A percentile compares a stretch with the other conserved stretches of the same genome.
These are phyloP conservation scores for Odonthalia washingtoniensis DNA, from an alignment of 31 red algal genomes.

Conservation along the genomic window DNA sequence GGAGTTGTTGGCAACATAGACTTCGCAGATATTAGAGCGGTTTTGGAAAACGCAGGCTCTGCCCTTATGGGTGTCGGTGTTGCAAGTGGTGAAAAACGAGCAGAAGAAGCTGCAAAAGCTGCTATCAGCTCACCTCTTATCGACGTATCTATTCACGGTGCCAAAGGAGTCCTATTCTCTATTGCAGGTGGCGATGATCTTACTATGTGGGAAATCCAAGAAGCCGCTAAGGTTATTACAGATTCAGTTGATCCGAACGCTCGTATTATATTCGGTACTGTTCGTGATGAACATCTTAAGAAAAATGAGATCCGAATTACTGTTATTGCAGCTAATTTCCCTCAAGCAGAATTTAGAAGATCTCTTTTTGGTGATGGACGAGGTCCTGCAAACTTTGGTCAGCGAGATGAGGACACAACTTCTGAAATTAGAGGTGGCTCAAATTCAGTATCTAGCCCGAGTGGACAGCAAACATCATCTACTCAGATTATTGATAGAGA, in stretches of 20 bases:
- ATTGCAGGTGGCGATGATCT: neutral
- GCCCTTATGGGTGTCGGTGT: neutral
- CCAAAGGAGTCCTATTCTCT: neutral
- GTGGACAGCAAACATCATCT: no score
- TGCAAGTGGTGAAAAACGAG: neutral
- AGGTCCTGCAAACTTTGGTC: no score
- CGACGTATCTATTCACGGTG: neutral
- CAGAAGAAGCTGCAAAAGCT: neutral
- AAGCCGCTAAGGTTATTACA: constrained; percentile 4
- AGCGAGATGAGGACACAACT: no score
- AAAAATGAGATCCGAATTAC: neutral
- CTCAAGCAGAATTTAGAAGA: no score
- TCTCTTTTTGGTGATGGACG: no score
- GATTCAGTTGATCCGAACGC: neutral
- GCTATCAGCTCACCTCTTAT: neutral
- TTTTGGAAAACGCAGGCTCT: neutral
- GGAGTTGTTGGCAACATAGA: constrained; percentile 1
- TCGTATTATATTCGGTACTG: neutral
- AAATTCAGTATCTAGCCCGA: no score
- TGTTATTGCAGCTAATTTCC: neutral
- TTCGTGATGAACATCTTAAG: neutral
- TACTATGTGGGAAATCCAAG: neutral
- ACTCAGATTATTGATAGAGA: no score
- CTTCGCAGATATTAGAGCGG: neutral
- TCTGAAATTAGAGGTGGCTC: no score